Evolutionary conservation across 1,284 basidiomycete genomes (phyloP).

Genomic region (Puccinia polysora): DNA sequence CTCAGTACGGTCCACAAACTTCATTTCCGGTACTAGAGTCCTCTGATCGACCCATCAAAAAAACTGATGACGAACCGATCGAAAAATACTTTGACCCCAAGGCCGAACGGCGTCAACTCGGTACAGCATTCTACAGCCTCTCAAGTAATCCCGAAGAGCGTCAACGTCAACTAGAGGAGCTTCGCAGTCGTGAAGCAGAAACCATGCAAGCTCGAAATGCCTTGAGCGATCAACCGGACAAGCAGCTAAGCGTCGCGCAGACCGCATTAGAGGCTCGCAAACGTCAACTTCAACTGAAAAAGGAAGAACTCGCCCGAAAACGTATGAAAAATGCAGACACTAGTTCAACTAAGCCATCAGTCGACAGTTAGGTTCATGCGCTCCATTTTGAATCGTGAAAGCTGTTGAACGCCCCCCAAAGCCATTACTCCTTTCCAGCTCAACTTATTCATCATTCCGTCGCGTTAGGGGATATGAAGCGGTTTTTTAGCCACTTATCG

Average conservation of each 20-base stretch:
- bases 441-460: too few relatives aligned
- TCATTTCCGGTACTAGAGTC: constrained; percentile 8
- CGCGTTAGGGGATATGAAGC: too few relatives aligned
- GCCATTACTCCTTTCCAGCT: too few relatives aligned
- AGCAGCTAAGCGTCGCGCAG: not conserved
- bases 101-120: constrained; percentile 23
- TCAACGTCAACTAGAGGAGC: constrained; percentile 15
- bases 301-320: constrained; percentile 23
- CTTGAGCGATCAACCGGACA: not conserved
- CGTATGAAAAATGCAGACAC: constrained; percentile 3
- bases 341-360: not conserved
- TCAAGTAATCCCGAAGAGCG: constrained; percentile 24
- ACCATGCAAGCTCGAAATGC: not conserved
- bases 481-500: too few relatives aligned
- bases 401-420: too few relatives aligned
- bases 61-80: constrained; percentile 11
- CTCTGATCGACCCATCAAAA: not conserved
- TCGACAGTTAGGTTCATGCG: too few relatives aligned
- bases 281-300: constrained; percentile 4
- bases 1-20: constrained; percentile 29
- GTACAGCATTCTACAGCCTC: constrained; percentile 13
- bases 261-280: constrained; percentile 7
- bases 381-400: too few relatives aligned
- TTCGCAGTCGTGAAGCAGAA: constrained; percentile 6
- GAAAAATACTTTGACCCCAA: constrained; percentile 34